phyloP scores from a whole-genome alignment of 495 filamentous ascomycete species.

The Trichoderma erinaceum region DNA sequence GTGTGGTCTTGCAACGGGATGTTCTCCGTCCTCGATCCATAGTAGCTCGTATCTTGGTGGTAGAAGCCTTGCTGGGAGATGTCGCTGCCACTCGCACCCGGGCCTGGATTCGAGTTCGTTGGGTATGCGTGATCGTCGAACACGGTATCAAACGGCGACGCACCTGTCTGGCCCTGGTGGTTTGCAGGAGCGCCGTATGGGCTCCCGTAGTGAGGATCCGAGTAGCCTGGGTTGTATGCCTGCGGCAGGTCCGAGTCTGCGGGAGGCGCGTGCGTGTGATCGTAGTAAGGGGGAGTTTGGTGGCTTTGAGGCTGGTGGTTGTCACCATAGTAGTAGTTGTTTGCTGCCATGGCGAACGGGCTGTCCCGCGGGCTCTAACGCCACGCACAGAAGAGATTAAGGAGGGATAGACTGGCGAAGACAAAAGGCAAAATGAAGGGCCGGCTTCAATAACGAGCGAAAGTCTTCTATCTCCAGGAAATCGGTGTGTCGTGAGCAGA shows the following conservation, averaged over 20 bases:
- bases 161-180: slow-evolving; percentile 16
- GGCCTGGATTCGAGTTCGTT: slow-evolving; percentile 34
- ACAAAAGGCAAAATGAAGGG: neutral
- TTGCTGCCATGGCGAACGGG: slow-evolving; percentile 16
- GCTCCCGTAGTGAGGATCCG: slow-evolving; percentile 12
- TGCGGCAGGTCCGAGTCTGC: slow-evolving; percentile 17
- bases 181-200: slow-evolving; percentile 15
- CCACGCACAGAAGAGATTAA: neutral
- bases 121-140: slow-evolving; percentile 60
- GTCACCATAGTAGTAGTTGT: slow-evolving; percentile 16
- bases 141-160: slow-evolving; percentile 50
- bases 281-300: neutral
- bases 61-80: slow-evolving; percentile 22
- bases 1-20: slow-evolving; percentile 57
- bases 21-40: slow-evolving; percentile 51
- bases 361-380: slow-evolving; percentile 2
- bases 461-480: neutral
- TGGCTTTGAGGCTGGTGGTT: neutral
- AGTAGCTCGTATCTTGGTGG: slow-evolving; percentile 51
- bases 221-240: slow-evolving; percentile 22
- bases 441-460: neutral
- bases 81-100: slow-evolving; percentile 30
- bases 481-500: neutral
- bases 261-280: slow-evolving; percentile 13
- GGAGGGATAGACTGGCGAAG: neutral